Base-by-base conservation (phyloP, 106 monocot species). In the Alisma plantagoaquatica region DNA sequence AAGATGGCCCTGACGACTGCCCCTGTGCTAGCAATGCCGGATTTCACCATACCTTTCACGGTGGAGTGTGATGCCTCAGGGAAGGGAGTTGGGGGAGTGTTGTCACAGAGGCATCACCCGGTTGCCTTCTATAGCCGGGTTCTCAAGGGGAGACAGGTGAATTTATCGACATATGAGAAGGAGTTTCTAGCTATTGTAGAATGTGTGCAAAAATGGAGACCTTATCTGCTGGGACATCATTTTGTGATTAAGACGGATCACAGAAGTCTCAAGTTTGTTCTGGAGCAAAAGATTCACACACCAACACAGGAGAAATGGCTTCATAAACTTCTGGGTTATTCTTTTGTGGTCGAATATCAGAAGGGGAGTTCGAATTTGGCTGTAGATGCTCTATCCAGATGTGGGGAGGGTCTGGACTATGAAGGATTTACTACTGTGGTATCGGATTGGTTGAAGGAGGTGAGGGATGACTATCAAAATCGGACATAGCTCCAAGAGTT, bases 231-330 rank as follows among this genome's bases (percentile, higher is more conserved):
- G 8, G 64, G 64, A 1, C 19, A 23, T 1, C 10, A 22, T 4
- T 64, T 64, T 30, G 31, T 30, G 1, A 54, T 54, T 22, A 7
- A 10, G 5, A 64, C 54, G 3, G 64, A 64, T 35, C 64, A 64
- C 9, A 7, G 29, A 41, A 14, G 32, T 10, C 14, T 63, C 0
- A 32, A 27, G 10, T 42, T 51, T 33, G 7, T 63, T 1, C 27
- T 45, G 2, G 29, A 53, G 20, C 64, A 64, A 12, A 42, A 14
- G 9, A 22, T 64, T 28, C 5, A 42, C 29, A 53, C 64, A 23
- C 24, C 53, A 27, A 44, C 53, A 1, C 54, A 64, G 26, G 29
- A 64, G 2, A 54, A 26, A 14, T 64, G 64, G 63, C 26, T 64
- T 4, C 10, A 21, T 7, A 64, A 54, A 22, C 19, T 64, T 11